These are phyloP conservation scores for Irpex rosettiformis DNA, from an alignment of 1,284 basidiomycete species.

Conservation along the genomic window DNA sequence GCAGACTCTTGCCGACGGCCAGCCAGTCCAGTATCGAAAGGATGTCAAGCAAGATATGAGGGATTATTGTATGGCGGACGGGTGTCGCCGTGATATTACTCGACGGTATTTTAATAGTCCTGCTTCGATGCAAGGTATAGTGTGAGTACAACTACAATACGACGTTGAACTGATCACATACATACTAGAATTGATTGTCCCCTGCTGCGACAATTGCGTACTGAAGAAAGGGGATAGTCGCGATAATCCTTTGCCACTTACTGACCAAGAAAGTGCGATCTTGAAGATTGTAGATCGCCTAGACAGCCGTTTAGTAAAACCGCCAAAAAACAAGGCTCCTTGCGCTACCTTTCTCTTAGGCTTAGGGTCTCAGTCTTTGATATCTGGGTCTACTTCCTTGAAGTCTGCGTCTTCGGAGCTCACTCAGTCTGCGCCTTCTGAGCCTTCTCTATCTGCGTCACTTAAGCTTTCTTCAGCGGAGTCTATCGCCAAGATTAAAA, in stretches of 20 bases:
- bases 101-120: conserved; percentile 19
- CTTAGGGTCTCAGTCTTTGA: too few relatives aligned
- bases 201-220: conserved; percentile 12
- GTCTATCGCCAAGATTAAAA: not conserved
- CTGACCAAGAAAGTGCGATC: not conserved
- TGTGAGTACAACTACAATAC: not conserved
- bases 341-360: too few relatives aligned
- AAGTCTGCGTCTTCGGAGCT: too few relatives aligned
- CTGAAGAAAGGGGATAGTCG: not conserved
- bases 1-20: not conserved
- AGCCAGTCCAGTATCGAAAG: conserved; percentile 3
- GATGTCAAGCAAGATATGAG: conserved; percentile 10
- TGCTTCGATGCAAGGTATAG: not conserved
- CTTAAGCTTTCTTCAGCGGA: too few relatives aligned
- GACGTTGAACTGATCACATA: not conserved
- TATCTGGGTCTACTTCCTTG: too few relatives aligned
- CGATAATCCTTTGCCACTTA: not conserved
- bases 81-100: conserved; percentile 12
- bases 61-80: conserved; percentile 11
- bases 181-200: not conserved
- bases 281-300: not conserved
- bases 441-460: too few relatives aligned
- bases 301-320: not conserved
- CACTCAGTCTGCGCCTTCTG: not conserved
- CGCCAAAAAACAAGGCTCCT: too few relatives aligned